Conservation (phyloP, 2,329 filamentous ascomycete species). For the Lasiodiplodia sp. region DNA sequence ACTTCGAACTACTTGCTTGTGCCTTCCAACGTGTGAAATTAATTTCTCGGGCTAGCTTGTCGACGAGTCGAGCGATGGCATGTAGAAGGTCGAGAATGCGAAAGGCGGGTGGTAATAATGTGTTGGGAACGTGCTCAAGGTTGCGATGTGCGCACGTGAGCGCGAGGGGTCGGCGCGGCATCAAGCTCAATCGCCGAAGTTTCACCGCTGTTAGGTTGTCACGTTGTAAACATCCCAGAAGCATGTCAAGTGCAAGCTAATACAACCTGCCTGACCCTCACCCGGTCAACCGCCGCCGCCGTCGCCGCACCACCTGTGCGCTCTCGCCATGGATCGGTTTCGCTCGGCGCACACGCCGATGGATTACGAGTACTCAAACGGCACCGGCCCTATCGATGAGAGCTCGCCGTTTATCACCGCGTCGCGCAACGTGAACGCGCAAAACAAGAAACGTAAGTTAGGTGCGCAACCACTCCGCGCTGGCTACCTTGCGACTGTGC, state of each 20-base stretch:
- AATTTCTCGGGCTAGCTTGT: background rate
- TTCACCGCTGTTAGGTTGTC: slow-evolving; percentile 1
- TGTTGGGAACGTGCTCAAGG: background rate
- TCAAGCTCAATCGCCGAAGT: slow-evolving; percentile 5
- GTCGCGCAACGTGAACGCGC: slow-evolving; percentile 34
- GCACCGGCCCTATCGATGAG: slow-evolving; percentile 53
- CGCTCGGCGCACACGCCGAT: slow-evolving; percentile 50
- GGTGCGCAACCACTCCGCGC: slow-evolving; percentile 45
- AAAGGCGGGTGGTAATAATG: background rate
- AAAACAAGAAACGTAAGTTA: slow-evolving; percentile 51
- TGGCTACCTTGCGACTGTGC: slow-evolving; percentile 50
- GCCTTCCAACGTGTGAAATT: background rate
- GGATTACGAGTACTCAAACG: slow-evolving; percentile 63
- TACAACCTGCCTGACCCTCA: slow-evolving; percentile 26
- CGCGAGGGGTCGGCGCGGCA: background rate
- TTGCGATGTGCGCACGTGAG: background rate
- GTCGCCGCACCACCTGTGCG: slow-evolving; percentile 9
- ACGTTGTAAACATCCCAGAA: slow-evolving; percentile 20
- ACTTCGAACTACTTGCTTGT: background rate
- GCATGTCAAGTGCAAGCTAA: slow-evolving; percentile 9
- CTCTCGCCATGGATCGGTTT: slow-evolving; percentile 24
- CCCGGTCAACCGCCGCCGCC: slow-evolving; percentile 25
- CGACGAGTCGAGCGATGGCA: background rate
- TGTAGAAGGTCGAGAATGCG: background rate
- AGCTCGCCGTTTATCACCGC: slow-evolving; percentile 57